phyloP scores from a whole-genome alignment of 495 filamentous ascomycete species.

The Penicillium canescens region DNA sequence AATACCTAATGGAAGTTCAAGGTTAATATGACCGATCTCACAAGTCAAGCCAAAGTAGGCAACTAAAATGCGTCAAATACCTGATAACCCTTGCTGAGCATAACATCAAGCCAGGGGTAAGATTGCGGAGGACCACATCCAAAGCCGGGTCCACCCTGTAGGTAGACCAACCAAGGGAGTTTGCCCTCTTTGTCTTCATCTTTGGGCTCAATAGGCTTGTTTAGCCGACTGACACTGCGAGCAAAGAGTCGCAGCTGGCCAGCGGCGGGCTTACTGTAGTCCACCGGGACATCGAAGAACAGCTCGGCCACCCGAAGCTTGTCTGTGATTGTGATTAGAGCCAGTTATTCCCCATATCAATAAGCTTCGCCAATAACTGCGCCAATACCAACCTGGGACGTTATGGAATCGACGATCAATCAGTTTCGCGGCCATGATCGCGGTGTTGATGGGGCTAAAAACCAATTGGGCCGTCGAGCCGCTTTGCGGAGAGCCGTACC shows the following conservation, averaged over 20 bases:
- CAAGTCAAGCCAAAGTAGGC: not conserved
- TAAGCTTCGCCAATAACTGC: not conserved
- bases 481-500: not conserved
- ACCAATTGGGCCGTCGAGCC: slow-evolving; percentile 7
- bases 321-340: slow-evolving; percentile 50
- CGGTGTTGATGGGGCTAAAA: slow-evolving; percentile 1
- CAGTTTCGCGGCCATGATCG: slow-evolving; percentile 43
- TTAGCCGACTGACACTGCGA: slow-evolving; percentile 64
- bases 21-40: not conserved
- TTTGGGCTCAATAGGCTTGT: slow-evolving; percentile 59
- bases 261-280: slow-evolving; percentile 64
- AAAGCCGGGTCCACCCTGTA: slow-evolving; percentile 79
- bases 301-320: slow-evolving; percentile 75
- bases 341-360: slow-evolving; percentile 3
- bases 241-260: slow-evolving; percentile 72
- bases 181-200: slow-evolving; percentile 54
- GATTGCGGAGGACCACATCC: slow-evolving; percentile 73
- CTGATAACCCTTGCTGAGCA: slow-evolving; percentile 78
- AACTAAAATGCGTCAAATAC: slow-evolving; percentile 22
- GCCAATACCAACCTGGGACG: slow-evolving; percentile 36
- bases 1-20: slow-evolving; percentile 55
- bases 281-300: slow-evolving; percentile 81
- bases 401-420: slow-evolving; percentile 45
- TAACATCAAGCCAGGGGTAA: slow-evolving; percentile 60
- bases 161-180: slow-evolving; percentile 62